A percentile compares a stretch with the other conserved stretches of the same genome.
phyloP scores from a whole-genome alignment of 768 basidiomycete species.

The Chalciporus piperatus region DNA sequence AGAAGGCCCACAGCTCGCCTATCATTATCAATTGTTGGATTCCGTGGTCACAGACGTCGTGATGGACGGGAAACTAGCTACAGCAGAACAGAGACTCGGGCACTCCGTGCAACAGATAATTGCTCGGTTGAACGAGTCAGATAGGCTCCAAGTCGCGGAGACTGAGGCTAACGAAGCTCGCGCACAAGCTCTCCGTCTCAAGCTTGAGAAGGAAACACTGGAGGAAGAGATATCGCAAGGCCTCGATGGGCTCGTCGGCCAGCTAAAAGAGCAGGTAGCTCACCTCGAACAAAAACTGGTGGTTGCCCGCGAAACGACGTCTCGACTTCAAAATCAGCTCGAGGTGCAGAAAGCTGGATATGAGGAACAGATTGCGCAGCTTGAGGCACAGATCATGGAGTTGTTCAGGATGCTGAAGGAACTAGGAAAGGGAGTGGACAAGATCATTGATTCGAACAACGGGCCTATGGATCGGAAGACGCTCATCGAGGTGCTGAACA shows the following conservation, averaged over 20 bases:
- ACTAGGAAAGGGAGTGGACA: constrained; percentile 71
- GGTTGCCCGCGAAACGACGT: constrained; percentile 75
- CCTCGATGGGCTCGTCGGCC: constrained; percentile 79
- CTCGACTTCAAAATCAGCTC: constrained; percentile 73
- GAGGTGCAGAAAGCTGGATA: constrained; percentile 75
- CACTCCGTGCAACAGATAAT: constrained; percentile 88
- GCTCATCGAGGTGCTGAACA: constrained; percentile 77
- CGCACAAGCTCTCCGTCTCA: constrained; percentile 57
- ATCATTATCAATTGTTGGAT: constrained; percentile 91
- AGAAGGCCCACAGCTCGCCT: constrained; percentile 78
- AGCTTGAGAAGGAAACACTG: constrained; percentile 78
- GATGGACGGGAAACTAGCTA: constrained; percentile 83
- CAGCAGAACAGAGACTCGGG: constrained; percentile 82
- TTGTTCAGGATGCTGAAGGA: constrained; percentile 93
- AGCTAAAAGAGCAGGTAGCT: constrained; percentile 67
- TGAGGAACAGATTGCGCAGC: constrained; percentile 82
- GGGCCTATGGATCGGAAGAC: constrained; percentile 74
- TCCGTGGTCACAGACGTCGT: constrained; percentile 88
- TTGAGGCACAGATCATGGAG: constrained; percentile 91
- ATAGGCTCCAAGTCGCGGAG: constrained; percentile 74
- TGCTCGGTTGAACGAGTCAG: constrained; percentile 86
- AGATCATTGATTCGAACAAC: constrained; percentile 60
- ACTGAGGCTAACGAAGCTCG: constrained; percentile 73
- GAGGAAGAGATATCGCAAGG: constrained; percentile 81
- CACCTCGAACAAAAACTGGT: constrained; percentile 75